Evolutionary conservation across 2,329 filamentous ascomycete genomes (phyloP).

Genomic region (Aspergillus luchuensis): DNA sequence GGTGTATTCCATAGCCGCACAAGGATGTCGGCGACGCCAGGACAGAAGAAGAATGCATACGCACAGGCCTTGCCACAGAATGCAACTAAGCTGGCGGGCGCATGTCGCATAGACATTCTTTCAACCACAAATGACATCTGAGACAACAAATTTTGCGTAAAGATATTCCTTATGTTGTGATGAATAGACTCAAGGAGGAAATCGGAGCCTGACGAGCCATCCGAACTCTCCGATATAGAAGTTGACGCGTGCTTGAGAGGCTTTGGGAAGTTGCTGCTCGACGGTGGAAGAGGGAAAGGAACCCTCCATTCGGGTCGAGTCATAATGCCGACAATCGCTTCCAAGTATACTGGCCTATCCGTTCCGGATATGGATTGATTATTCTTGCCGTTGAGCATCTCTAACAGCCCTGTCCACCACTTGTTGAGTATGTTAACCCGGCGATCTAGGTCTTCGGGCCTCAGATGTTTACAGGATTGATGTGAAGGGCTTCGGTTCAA

Average conservation of each 20-base stretch:
- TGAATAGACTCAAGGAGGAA: conserved; percentile 76
- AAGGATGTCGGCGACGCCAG: conserved; percentile 79
- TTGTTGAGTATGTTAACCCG: conserved; percentile 79
- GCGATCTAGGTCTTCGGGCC: conserved; percentile 80
- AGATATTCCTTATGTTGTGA: conserved; percentile 87
- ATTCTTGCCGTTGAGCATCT: conserved; percentile 75
- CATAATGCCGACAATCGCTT: conserved; percentile 80
- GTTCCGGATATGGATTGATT: conserved; percentile 78
- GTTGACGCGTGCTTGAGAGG: conserved; percentile 44
- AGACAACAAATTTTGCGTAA: conserved; percentile 75
- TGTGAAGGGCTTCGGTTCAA: conserved; percentile 70
- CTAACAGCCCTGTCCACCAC: conserved; percentile 84
- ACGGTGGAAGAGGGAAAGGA: conserved; percentile 62
- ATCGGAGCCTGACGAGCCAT: conserved; percentile 58
- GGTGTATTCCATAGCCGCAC: conserved; percentile 78
- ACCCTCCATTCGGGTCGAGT: conserved; percentile 84
- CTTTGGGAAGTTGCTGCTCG: conserved; percentile 41
- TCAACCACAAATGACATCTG: conserved; percentile 88
- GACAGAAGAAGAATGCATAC: conserved; percentile 91
- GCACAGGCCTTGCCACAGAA: conserved; percentile 90
- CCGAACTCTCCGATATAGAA: conserved; percentile 58
- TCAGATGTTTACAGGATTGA: conserved; percentile 64
- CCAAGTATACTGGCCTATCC: conserved; percentile 78
- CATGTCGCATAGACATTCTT: conserved; percentile 79
- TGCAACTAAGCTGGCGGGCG: conserved; percentile 70